Evolutionary conservation across 2,329 filamentous ascomycete species (phyloP).

Genomic region (Colletotrichum zoysiae): DNA sequence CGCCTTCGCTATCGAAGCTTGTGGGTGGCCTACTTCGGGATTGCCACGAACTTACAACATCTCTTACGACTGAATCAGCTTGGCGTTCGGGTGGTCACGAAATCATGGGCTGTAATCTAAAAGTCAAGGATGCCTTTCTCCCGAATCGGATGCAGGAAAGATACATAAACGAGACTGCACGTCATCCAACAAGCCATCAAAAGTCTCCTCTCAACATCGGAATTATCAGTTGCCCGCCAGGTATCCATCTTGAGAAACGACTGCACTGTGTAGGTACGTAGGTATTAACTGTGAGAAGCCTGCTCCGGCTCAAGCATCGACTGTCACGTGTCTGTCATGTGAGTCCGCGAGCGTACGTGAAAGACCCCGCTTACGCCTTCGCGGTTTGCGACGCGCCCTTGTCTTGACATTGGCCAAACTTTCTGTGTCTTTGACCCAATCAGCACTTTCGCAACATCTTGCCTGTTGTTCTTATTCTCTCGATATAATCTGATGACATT

Average conservation of each 20-base stretch:
- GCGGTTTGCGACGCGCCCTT: constrained; percentile 39
- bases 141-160: background rate
- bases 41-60: background rate
- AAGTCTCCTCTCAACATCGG: background rate
- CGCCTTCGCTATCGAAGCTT: background rate
- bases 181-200: background rate
- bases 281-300: background rate
- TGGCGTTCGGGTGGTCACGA: constrained; percentile 29
- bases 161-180: background rate
- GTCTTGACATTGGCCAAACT: constrained; percentile 27
- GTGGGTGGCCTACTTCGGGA: background rate
- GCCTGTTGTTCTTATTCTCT: too few relatives aligned
- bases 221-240: background rate
- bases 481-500: background rate
- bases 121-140: constrained; percentile 30
- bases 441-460: background rate
- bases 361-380: constrained; percentile 9
- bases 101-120: background rate
- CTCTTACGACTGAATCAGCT: background rate
- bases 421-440: constrained; percentile 19
- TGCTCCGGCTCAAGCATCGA: too few relatives aligned
- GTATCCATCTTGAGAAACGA: background rate
- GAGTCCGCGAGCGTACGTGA: constrained; percentile 23
- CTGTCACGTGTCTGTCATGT: constrained; percentile 9
- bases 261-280: too few relatives aligned